Base-by-base conservation (phyloP, 768 basidiomycete genomes). In the Kwoniella europaea region DNA sequence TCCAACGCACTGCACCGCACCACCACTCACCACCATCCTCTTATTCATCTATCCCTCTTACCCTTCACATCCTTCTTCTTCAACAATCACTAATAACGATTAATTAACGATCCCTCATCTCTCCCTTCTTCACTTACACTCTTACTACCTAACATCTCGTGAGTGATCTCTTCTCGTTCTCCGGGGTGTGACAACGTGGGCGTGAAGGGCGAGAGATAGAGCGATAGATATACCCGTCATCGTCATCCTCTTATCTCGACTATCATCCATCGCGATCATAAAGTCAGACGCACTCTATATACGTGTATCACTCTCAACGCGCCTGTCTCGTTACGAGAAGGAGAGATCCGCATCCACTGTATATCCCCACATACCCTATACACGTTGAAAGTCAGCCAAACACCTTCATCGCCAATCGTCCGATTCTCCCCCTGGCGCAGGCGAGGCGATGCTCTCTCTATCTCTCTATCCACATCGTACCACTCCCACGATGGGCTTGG, bases 41-140 rank as follows among this genome's bases (percentile, higher is more conserved):
- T 42, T 63, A 56, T 16, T 67, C 29, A 66, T 65, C 52, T 58
- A 62, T 52, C 35, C 50, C 65, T 46, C 59, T 60, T 35, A 16
- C 5, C 46, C 35, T 22, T 22, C 27, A 35, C 24, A 18, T 60
- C 22, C 35, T 35, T 35, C 35, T 35, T 35, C 35, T 35, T 35
- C 35, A 35, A 42, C 54, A 41, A 52, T 35, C 10, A n/a, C 22
- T 54, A 46, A 52, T 41, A 42, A 55, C 55, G 57, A 58, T 60
- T 24, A 46, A 29, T 63, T 54, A 55, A 55, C 63, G 43, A 27
- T 54, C 55, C 29, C 44, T 58, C 63, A 50, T 35, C 55, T 57
- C 65, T 67, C 54, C 52, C 71, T 53, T 57, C 61, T 60, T 63
- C 56, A 60, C 69, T 58, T 58, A 41, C 52, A 20, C 29, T 50